These are phyloP conservation scores for Carex pumila DNA, from an alignment of 176 grass and related monocot species.

Conservation along the genomic window DNA sequence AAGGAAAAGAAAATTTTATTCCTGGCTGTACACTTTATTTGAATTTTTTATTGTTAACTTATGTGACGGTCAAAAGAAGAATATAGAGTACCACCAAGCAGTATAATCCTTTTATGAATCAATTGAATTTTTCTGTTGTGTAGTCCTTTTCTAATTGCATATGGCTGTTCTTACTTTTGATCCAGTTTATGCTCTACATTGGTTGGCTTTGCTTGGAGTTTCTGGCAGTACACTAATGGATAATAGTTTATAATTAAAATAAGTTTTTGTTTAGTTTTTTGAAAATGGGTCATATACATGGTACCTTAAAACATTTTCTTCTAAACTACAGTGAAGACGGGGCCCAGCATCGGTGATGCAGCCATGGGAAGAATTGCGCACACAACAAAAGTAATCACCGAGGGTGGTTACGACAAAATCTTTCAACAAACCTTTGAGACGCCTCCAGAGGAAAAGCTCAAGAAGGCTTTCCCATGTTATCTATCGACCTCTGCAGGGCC, in stretches of 20 bases:
- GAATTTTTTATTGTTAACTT: neutral
- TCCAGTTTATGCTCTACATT: neutral
- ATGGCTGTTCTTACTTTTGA: neutral
- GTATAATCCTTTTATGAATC: neutral
- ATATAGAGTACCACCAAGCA: neutral
- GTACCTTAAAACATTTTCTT: neutral
- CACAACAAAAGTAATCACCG: slow-evolving; percentile 88
- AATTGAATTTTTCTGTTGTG: neutral
- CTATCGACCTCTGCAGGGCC: slow-evolving; percentile 91
- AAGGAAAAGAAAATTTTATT: neutral
- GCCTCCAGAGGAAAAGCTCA: slow-evolving; percentile 71
- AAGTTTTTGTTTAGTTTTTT: neutral
- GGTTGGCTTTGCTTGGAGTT: neutral
- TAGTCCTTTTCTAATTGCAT: neutral
- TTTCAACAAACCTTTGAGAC: slow-evolving; percentile 89
- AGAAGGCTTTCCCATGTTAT: slow-evolving; percentile 77
- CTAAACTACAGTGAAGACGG: slow-evolving; percentile 82
- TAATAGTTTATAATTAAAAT: neutral
- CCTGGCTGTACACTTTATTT: neutral
- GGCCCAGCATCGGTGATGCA: slow-evolving; percentile 89
- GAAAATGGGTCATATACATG: neutral
- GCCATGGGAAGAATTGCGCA: slow-evolving; percentile 91
- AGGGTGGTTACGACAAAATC: slow-evolving; percentile 98
- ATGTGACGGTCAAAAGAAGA: neutral
- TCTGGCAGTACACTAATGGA: neutral